These are phyloP conservation scores for Narthecium ossifragum DNA, from an alignment of 106 monocot species.

Conservation along the genomic window DNA sequence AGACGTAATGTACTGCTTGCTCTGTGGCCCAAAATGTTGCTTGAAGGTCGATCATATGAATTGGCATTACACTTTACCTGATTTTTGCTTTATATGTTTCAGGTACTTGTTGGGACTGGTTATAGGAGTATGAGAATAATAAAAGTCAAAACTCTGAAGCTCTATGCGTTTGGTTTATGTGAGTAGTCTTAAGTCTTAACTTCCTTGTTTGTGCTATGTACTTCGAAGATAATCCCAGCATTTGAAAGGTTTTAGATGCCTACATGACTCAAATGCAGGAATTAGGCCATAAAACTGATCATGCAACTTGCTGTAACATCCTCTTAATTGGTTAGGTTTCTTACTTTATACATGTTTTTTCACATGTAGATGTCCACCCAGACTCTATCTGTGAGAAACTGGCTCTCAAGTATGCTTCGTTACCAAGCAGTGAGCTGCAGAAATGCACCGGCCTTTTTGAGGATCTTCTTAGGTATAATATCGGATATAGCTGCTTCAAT, in stretches of 20 bases:
- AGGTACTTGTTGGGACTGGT: slow-evolving; percentile 96
- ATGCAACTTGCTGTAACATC: not conserved
- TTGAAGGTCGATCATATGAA: not conserved
- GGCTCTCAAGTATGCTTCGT: slow-evolving; percentile 73
- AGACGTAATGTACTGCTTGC: not conserved
- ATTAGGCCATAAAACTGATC: too few species aligned
- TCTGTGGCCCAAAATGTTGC: not conserved
- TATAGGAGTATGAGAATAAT: slow-evolving; percentile 74
- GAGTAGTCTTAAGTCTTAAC: slow-evolving; percentile 20
- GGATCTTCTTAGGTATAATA: slow-evolving; percentile 72
- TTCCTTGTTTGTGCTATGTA: too few species aligned
- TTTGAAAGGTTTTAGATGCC: too few species aligned
- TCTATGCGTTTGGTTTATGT: slow-evolving; percentile 99
- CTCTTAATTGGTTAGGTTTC: not conserved
- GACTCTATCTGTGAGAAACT: slow-evolving; percentile 78
- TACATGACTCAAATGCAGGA: too few species aligned
- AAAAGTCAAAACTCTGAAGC: slow-evolving; percentile 69
- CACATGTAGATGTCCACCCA: slow-evolving; percentile 74
- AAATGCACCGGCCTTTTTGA: slow-evolving; percentile 52
- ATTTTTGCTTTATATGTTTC: slow-evolving; percentile 13
- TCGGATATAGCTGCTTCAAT: too few species aligned
- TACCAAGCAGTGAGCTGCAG: slow-evolving; percentile 52
- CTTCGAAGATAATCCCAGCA: too few species aligned
- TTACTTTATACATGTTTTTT: not conserved
- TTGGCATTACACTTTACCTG: not conserved